These are phyloP conservation scores for Termitomyces sp. DNA, from an alignment of 768 basidiomycete species.

Conservation along the genomic window DNA sequence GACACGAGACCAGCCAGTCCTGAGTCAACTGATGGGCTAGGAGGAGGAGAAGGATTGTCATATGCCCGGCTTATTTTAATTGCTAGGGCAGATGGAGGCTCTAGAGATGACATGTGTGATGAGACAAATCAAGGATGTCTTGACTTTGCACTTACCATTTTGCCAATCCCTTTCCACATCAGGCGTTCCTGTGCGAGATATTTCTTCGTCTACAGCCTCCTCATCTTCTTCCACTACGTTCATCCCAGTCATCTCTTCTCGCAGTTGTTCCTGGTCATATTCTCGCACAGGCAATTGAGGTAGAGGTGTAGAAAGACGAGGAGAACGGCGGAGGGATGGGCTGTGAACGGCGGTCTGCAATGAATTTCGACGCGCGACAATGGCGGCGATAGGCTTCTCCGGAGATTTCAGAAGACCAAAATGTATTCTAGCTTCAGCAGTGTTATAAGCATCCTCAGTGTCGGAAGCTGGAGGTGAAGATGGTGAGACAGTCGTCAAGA, in stretches of 20 bases:
- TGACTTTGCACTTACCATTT: constrained; percentile 37
- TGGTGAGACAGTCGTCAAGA: constrained; percentile 12
- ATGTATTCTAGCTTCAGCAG: constrained; percentile 38
- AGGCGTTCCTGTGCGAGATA: constrained; percentile 43
- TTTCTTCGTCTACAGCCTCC: constrained; percentile 21
- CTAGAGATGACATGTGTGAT: constrained; percentile 25
- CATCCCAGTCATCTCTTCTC: constrained; percentile 8
- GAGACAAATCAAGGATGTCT: constrained; percentile 4
- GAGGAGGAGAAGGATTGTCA: constrained; percentile 70
- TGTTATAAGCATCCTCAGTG: constrained; percentile 37
- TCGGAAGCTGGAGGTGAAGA: constrained; percentile 25
- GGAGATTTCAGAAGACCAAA: constrained; percentile 51
- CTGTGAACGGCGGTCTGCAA: constrained; percentile 14
- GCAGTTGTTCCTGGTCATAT: constrained; percentile 3
- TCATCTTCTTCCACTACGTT: constrained; percentile 24
- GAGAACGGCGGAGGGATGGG: constrained; percentile 42
- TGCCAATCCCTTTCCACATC: constrained; percentile 34
- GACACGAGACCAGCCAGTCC: not conserved
- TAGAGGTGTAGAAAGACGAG: constrained; percentile 40
- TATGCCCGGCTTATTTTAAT: constrained; percentile 62
- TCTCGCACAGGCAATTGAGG: constrained; percentile 19
- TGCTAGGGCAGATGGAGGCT: constrained; percentile 66
- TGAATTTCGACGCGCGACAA: constrained; percentile 23
- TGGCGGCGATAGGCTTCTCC: constrained; percentile 40
- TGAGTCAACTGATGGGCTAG: constrained; percentile 12